Conservation (phyloP, 2,329 filamentous ascomycete genomes). For the Clarireedia hainanense region DNA sequence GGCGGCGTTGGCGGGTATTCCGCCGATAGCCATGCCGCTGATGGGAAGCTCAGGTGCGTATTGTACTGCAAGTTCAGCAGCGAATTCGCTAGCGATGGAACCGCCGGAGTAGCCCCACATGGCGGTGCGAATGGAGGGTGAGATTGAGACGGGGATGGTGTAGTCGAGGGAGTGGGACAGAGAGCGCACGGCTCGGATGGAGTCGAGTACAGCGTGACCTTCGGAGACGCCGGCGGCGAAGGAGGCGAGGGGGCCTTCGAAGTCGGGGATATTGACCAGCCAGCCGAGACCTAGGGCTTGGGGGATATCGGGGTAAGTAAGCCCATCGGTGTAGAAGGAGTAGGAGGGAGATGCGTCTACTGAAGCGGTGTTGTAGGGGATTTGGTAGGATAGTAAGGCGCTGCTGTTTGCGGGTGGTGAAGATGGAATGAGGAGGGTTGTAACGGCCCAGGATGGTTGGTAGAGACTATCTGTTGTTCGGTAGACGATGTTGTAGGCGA, state of each 20-base stretch:
- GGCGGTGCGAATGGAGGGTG: background rate
- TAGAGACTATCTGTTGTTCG: conserved; percentile 32
- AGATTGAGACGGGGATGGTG: background rate
- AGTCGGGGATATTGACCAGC: conserved; percentile 18
- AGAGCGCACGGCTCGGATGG: conserved; percentile 15
- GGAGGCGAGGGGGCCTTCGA: conserved; percentile 14
- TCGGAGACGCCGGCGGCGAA: conserved; percentile 12
- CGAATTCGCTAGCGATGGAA: conserved; percentile 42
- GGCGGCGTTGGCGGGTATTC: conserved; percentile 36
- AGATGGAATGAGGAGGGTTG: conserved; percentile 33
- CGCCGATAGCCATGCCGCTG: conserved; percentile 41
- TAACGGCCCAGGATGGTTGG: conserved; percentile 32
- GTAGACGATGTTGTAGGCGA: conserved; percentile 33
- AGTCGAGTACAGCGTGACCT: conserved; percentile 17
- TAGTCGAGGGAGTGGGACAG: background rate
- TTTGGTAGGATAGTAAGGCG: conserved; percentile 35
- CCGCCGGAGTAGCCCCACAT: conserved; percentile 52
- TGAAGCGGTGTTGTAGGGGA: conserved; percentile 33
- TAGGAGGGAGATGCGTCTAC: conserved; percentile 35
- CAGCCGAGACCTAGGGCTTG: conserved; percentile 11
- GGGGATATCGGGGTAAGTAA: conserved; percentile 13
- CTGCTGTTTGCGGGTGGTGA: background rate
- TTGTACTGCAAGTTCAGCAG: conserved; percentile 41
- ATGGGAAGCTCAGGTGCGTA: conserved; percentile 48
- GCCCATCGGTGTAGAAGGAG: conserved; percentile 29